Evolutionary conservation across 352 stramenopile species (phyloP).

Genomic region (Globisporangium irregulare): DNA sequence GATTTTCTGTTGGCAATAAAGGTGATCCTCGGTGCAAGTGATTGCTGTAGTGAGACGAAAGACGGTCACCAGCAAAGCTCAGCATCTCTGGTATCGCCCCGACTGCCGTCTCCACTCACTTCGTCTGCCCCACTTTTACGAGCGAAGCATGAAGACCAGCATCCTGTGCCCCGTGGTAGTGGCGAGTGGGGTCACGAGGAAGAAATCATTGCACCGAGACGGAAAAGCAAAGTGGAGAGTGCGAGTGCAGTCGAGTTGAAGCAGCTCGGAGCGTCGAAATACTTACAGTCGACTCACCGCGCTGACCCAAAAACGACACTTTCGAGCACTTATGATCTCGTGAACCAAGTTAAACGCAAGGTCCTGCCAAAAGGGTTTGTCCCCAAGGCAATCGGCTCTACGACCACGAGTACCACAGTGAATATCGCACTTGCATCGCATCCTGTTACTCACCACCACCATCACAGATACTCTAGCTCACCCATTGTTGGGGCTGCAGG

Average conservation of each 20-base stretch:
- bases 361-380: slow-evolving; percentile 22
- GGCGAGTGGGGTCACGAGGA: slow-evolving; percentile 5
- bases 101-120: slow-evolving; percentile 20
- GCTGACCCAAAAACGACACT: background rate
- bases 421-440: slow-evolving; percentile 19
- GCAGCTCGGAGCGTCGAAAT: slow-evolving; percentile 2
- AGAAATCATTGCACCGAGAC: background rate
- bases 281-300: background rate
- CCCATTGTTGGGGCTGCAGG: background rate
- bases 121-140: slow-evolving; percentile 29
- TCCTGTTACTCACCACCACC: slow-evolving; percentile 17
- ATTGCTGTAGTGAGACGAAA: slow-evolving; percentile 19
- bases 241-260: background rate
- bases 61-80: slow-evolving; percentile 19
- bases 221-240: background rate
- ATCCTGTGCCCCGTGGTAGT: background rate
- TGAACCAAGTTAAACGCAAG: slow-evolving; percentile 32
- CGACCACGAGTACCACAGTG: slow-evolving; percentile 12
- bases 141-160: slow-evolving; percentile 7
- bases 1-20: slow-evolving; percentile 57
- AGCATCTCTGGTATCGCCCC: slow-evolving; percentile 18
- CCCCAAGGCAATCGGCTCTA: slow-evolving; percentile 20
- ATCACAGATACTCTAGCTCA: slow-evolving; percentile 18
- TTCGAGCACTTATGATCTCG: slow-evolving; percentile 13
- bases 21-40: slow-evolving; percentile 45